A percentile compares a stretch with the other conserved stretches of the same genome.
These are phyloP conservation scores for Glutinoglossum americanum DNA, from an alignment of 495 filamentous ascomycete genomes.

Conservation along the genomic window DNA sequence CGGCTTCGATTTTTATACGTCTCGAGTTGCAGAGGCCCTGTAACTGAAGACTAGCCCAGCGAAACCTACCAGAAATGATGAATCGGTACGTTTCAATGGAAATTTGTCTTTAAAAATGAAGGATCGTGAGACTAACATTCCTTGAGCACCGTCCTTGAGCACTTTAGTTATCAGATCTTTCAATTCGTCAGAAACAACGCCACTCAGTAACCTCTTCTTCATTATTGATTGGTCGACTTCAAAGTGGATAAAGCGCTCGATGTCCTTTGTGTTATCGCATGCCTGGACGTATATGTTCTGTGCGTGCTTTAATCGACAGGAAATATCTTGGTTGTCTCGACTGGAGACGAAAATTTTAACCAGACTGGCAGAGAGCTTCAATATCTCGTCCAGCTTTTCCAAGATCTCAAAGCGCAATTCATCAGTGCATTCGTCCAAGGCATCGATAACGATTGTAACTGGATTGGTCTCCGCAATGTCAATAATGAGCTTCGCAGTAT, in stretches of 20 bases:
- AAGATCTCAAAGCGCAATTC: slow-evolving; percentile 2
- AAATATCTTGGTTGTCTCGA: slow-evolving; percentile 9
- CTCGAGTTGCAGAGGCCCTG: slow-evolving; percentile 1
- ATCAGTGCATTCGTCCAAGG: slow-evolving; percentile 7
- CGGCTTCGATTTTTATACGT: neutral
- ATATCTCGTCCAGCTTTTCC: neutral
- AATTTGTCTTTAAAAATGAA: too few relatives aligned
- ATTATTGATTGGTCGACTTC: slow-evolving; percentile 2
- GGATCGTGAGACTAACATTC: slow-evolving; percentile 5
- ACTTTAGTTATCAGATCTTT: neutral
- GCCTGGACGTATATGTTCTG: slow-evolving; percentile 9
- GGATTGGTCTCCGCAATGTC: neutral
- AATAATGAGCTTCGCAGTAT: slow-evolving; percentile 1
- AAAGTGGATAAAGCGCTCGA: slow-evolving; percentile 3
- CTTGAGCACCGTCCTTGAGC: neutral
- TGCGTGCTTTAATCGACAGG: neutral
- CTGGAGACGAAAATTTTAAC: slow-evolving; percentile 12
- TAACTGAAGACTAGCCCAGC: slow-evolving; percentile 9
- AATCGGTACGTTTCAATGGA: neutral
- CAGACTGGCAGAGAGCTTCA: neutral
- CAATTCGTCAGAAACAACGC: neutral
- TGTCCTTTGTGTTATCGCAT: slow-evolving; percentile 5
- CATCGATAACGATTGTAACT: slow-evolving; percentile 6
- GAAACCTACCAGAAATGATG: slow-evolving; percentile 5
- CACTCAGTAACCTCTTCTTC: neutral